Evolutionary conservation across 495 filamentous ascomycete species (phyloP), one percentile per base, ranked within the genome.

Genomic region (Neurospora sp.): DNA sequence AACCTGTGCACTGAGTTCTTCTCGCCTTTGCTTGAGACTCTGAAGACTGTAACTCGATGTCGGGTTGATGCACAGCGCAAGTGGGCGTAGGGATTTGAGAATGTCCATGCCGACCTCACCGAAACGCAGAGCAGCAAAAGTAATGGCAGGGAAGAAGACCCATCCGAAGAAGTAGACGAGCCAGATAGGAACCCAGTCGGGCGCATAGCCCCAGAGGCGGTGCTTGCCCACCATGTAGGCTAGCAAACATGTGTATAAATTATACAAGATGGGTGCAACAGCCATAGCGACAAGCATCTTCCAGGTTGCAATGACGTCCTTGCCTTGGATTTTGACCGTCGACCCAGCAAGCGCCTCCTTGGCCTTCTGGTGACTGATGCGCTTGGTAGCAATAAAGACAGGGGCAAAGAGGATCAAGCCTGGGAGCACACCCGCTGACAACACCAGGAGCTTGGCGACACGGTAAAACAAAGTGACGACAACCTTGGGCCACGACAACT

Each of bases 81-180:
- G 89, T 1, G 96, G 96, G 1, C 92, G 88, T 14, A 99, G 89
- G 0, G 96, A 98, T 82, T 98, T 99, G 82, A 94, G 75, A 68
- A 99, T 98, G 77, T 99, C 96, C 95, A 99, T 98, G 39, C 94
- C 96, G 69, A 95, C 90, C 81, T 99, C 96, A 59, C 96, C 96
- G 77, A 98, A 97, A 6, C 96, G 92, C 41, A 99, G 90, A 10
- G 96, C 94, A 4, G 93, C 94, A 78, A 97, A 98, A 5, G 94
- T 97, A 80, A 97, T 92, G 31, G 90, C 85, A 1, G 94, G 93
- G 84, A 97, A 98, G 74, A 97, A 81, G 42, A 94, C 82, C 83
- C 93, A 89, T 22, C 90, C 90, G 42, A 89, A 85, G 1, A 92
- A 77, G 41, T 92, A 86, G 40, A 97, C 87, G n/a, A 87, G 76